Percentiles rank a stretch among this genome's conserved stretches.
phyloP scores from a whole-genome alignment of 139 green algal species.

The Chlamydomonas eustigma region DNA sequence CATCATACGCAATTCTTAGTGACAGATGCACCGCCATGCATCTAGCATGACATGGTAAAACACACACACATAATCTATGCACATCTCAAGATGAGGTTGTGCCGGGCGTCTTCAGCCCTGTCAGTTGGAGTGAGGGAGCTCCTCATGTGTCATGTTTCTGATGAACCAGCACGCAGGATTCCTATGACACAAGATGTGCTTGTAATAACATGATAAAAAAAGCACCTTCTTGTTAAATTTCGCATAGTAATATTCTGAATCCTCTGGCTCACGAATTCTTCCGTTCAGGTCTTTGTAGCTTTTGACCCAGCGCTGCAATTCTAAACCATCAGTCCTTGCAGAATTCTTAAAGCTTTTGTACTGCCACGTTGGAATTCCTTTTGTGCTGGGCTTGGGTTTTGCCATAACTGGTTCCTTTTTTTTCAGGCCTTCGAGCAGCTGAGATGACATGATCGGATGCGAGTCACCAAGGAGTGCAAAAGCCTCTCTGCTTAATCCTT shows the following conservation, averaged over 20 bases:
- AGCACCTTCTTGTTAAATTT: conserved; percentile 89
- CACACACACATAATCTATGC: too few relatives aligned
- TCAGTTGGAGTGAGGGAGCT: too few relatives aligned
- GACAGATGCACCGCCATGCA: too few relatives aligned
- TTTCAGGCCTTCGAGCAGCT: conserved; percentile 34
- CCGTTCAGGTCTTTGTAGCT: conserved; percentile 73
- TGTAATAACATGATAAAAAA: too few relatives aligned
- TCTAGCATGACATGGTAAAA: too few relatives aligned
- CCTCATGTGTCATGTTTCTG: too few relatives aligned
- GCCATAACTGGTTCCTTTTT: conserved; percentile 35
- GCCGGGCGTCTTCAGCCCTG: too few relatives aligned
- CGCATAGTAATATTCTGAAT: conserved; percentile 76
- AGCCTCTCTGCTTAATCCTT: conserved; percentile 82
- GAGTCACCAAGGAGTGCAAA: conserved; percentile 79
- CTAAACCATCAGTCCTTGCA: conserved; percentile 53
- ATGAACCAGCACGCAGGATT: too few relatives aligned
- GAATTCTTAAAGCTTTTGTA: conserved; percentile 72
- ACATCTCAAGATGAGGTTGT: too few relatives aligned
- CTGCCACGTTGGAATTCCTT: conserved; percentile 49
- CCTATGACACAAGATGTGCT: too few relatives aligned
- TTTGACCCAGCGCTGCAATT: conserved; percentile 83
- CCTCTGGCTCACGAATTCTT: conserved; percentile 54
- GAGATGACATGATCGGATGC: conserved; percentile 76
- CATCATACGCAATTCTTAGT: too few relatives aligned
- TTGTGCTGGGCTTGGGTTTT: conserved; percentile 38